These are phyloP conservation scores for Aspergillus clavatus DNA, from an alignment of 2,329 filamentous ascomycete species.

Conservation along the genomic window DNA sequence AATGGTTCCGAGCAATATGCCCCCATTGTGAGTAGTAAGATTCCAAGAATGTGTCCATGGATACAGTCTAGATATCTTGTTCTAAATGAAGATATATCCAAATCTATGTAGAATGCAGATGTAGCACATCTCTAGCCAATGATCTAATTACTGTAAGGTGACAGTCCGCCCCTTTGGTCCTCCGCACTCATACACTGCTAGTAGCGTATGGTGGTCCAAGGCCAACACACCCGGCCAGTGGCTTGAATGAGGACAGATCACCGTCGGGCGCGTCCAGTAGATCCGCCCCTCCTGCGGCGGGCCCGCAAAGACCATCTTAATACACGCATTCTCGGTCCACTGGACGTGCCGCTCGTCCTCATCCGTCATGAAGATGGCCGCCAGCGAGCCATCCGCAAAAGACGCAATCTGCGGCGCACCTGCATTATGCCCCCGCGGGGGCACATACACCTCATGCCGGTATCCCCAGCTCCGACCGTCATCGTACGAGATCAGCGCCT, in stretches of 20 bases:
- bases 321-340: constrained; percentile 39
- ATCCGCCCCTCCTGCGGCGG: constrained; percentile 32
- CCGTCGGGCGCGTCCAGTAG: constrained; percentile 29
- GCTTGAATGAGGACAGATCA: constrained; percentile 29
- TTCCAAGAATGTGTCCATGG: no score
- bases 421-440: constrained; percentile 36
- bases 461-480: constrained; percentile 39
- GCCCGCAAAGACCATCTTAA: constrained; percentile 39
- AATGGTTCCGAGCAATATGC: no score
- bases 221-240: constrained; percentile 39
- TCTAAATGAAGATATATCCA: not conserved
- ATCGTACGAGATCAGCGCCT: constrained; percentile 44
- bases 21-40: no score
- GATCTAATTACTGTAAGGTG: constrained; percentile 4
- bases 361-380: constrained; percentile 47
- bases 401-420: constrained; percentile 45
- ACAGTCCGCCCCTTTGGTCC: constrained; percentile 25
- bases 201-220: constrained; percentile 18
- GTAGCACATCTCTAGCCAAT: not conserved
- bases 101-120: not conserved
- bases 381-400: constrained; percentile 38
- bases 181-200: constrained; percentile 28
- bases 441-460: constrained; percentile 41
- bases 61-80: not conserved
- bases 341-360: constrained; percentile 33